Base-by-base conservation (phyloP, 768 basidiomycete genomes). In the Panaeolus papilionaceus region DNA sequence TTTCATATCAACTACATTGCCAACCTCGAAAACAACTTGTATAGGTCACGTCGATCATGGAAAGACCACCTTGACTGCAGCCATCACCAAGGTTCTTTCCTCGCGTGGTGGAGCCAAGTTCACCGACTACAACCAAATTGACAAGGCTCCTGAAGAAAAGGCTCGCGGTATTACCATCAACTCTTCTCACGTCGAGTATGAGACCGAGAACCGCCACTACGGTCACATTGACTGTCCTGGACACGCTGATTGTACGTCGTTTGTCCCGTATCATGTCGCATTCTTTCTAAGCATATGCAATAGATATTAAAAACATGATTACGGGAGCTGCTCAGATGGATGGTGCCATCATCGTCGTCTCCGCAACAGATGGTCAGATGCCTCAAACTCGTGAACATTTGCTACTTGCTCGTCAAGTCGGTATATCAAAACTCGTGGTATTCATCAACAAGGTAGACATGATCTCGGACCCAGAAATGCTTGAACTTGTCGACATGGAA, bases 371-470 rank as follows among this genome's bases (percentile, higher is more conserved):
- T 77, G 98, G 98, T 72, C 96, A 98, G 81, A 99, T 99, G 98
- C 98, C 97, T 65, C 97, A 99, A 80, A 99, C 98, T 62, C 91
- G 96, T 74, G 98, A 99, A 84, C 98, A 99, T 82, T 82, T 99
- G 69, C 91, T 99, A 64, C 89, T 99, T 61, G 97, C 97, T 73
- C 94, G 95, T 75, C 98, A 99, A 83, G 96, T 99, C 71, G 98
- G 98, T 71, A 92, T 99, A 77, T 95, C 96, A 82, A 93, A 91
- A 79, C 89, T 99, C 42, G 95, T 99, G 67, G 98, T 99, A 71
- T 99, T 98, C 85, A 96, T 99, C 80, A 99, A 99, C 92, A 99
- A 99, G 82, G 91, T 99, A 68, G 98, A 99, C 82, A 89, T 92
- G 84, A 93, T 99, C 67, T 88, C 92, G 69, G 98, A 99, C 86